phyloP scores from a whole-genome alignment of 305 asterid genomes.

The Withania somnifera region DNA sequence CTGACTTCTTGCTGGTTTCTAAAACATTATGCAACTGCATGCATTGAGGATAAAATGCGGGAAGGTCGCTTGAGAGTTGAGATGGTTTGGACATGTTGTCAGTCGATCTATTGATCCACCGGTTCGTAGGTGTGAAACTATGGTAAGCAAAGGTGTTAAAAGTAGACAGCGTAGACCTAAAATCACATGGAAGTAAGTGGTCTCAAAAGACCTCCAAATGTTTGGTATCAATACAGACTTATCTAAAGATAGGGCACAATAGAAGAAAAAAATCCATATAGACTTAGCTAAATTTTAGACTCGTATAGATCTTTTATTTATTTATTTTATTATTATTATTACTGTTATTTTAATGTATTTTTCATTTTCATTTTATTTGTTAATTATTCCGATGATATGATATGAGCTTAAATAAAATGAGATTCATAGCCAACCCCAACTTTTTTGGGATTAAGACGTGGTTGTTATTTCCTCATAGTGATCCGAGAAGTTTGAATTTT shows the following conservation, averaged over 20 bases:
- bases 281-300: background rate
- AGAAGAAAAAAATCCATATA: background rate
- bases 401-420: background rate
- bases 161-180: background rate
- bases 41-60: background rate
- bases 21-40: background rate
- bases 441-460: background rate
- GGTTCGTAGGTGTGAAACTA: background rate
- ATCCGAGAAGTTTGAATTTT: background rate
- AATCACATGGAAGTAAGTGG: background rate
- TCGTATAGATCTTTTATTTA: background rate
- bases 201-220: background rate
- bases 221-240: background rate
- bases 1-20: background rate
- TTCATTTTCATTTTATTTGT: background rate
- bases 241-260: background rate
- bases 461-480: background rate
- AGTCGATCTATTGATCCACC: background rate
- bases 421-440: background rate
- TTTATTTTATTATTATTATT: background rate
- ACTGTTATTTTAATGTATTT: background rate
- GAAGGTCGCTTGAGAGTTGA: background rate
- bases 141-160: background rate
- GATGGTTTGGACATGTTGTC: background rate
- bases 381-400: background rate